These are phyloP conservation scores for Apocynum venetum DNA, from an alignment of 257 asterid genomes.

Conservation along the genomic window DNA sequence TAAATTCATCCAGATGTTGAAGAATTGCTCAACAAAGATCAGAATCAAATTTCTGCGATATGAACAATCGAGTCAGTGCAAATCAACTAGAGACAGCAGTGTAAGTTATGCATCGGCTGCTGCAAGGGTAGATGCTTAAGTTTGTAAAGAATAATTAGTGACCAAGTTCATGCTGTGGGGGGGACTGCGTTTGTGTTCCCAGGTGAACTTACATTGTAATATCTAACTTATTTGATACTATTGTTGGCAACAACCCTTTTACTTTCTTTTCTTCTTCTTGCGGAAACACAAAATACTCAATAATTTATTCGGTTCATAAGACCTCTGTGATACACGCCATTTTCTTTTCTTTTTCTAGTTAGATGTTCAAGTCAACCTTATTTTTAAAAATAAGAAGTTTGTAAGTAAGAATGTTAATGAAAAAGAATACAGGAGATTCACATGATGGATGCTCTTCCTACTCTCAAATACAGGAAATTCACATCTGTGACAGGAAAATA, in stretches of 20 bases:
- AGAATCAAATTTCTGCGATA: slow-evolving; percentile 76
- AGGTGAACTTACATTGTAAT: slow-evolving; percentile 8
- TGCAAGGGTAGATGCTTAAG: slow-evolving; percentile 63
- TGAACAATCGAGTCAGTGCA: slow-evolving; percentile 96
- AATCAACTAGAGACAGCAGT: slow-evolving; percentile 82
- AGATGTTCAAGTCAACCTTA: too few relatives aligned
- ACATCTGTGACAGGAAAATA: too few relatives aligned
- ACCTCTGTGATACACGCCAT: too few relatives aligned
- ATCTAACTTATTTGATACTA: slow-evolving; percentile 7
- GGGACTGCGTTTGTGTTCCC: not conserved
- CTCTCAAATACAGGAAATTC: too few relatives aligned
- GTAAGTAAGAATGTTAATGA: too few relatives aligned
- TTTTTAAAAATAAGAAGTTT: too few relatives aligned
- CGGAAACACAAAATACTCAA: too few relatives aligned
- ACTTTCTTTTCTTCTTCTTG: not conserved
- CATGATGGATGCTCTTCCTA: too few relatives aligned
- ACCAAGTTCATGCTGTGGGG: not conserved
- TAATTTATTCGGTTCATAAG: too few relatives aligned
- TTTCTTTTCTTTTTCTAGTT: too few relatives aligned
- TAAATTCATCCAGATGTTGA: slow-evolving; percentile 57
- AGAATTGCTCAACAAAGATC: slow-evolving; percentile 61
- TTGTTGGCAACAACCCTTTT: not conserved
- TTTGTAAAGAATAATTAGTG: not conserved
- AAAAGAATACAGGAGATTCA: too few relatives aligned
- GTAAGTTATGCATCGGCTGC: slow-evolving; percentile 97